Evolutionary conservation across 129 eudicot genomes (phyloP), one percentile per base, ranked within the genome.

Genomic region (Arctium lappa): DNA sequence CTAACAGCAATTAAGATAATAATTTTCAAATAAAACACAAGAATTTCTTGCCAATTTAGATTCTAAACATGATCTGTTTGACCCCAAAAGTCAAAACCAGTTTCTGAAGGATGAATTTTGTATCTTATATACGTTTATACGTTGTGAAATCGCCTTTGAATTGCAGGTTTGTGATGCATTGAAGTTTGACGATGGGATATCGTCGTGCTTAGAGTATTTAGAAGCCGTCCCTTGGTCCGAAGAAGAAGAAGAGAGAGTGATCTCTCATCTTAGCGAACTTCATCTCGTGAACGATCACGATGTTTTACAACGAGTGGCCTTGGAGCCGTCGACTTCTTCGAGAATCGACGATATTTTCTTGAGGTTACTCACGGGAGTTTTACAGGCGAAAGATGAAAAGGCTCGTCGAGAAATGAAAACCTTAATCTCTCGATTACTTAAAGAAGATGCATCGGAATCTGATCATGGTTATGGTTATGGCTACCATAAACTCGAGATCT

Each of bases 191-290:
- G 93, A 89, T 77, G 97, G 97, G 60, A 80, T 92, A 46, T 81
- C 82, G 11, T 91, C 97, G 8, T 93, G 99, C 79, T 83, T 95
- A 83, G 93, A 93, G 72, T 95, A 95, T 86, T 79, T 95, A 40
- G 97, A 91, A 80, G 93, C 97, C 2, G 90, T 90, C 32, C 99
- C 99, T 8, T 93, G 99, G 99, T 91, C 99, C 3, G 97, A 91
- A 38, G 93, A 85, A 56, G 98, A 95, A 83, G 97, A 95, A 92
- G 99, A 89, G 68, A 87, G 53, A 74, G 91, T 95, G 9, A 85
- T 95, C 66, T 84, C 86, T 29, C 87, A 81, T 79, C 91, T 95
- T 1, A 85, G 75, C 39, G 91, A 93, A 78, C 97, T 95, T 70
- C 91, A 90, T 70, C 92, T 91, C 65, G 80, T 73, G 53, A 80